Base-by-base conservation (phyloP, 371 early-diverging fungal species). In the Mycotypha africana region DNA sequence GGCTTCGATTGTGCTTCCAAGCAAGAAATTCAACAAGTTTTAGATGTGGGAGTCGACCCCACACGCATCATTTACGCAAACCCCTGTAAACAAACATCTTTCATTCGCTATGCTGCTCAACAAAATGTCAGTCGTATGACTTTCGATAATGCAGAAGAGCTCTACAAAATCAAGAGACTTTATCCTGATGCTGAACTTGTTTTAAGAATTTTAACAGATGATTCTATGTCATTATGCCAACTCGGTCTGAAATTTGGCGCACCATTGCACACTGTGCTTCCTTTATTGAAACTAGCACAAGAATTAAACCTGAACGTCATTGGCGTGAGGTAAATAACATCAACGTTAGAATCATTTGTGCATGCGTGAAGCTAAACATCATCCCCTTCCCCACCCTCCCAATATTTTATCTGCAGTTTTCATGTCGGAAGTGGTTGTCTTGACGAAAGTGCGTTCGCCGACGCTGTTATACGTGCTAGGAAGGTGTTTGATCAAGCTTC, bases 171-270 rank as follows among this genome's bases (percentile, higher is more conserved):
- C 55, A 85, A 89, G 67, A 70, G 67, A 43, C 59, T 73, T 47
- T 81, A 84, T 57, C 95, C 93, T 45, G 74, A 82, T 38, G 93
- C 95, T 22, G 78, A 88, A 54, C 68, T 93, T 46, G 88, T 97
- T 15, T 72, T 98, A 41, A 93, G 98, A 45, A 90, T 98, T 58
- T 73, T 94, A 53, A 86, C 95, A 2, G 98, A 98, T 62, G 98
- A 96, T 64, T 92, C 94, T 33, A 83, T 82, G 58, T 85, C 94
- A 4, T 56, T 92, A 28, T 95, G 96, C 74, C 84, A 89, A 68
- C 79, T 98, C 28, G 94, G 97, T 25, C 77, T 89, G 61, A 98
- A 98, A 78, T 98, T 96, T 76, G 98, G 98, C 53, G 97, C 97
- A 11, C 81, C 86, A 16, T 65, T 88, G 41, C 75, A 76, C 32